phyloP scores from a whole-genome alignment of 164 flowering plant genomes.

The Hamamelis virginiana region DNA sequence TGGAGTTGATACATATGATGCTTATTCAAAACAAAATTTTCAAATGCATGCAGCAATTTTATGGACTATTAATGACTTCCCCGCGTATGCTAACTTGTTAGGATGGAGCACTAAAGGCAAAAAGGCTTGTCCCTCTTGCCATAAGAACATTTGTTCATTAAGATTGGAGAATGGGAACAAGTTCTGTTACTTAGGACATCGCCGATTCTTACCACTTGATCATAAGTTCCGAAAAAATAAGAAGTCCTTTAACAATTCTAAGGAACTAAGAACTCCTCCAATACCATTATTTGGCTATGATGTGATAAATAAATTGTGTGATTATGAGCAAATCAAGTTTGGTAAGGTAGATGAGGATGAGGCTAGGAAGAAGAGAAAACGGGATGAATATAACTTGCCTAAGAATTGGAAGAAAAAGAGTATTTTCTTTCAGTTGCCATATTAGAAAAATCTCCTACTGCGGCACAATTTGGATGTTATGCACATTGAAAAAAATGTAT shows the following conservation, averaged over 20 bases:
- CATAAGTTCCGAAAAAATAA: conserved; percentile 1
- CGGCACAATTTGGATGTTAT: conserved; percentile 26
- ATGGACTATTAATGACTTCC: conserved; percentile 28
- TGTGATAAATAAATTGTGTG: neutral
- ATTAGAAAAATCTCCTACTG: conserved; percentile 4
- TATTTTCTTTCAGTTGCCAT: conserved; percentile 17
- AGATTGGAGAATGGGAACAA: neutral
- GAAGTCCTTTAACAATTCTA: neutral
- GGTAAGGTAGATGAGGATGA: neutral
- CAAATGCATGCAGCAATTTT: conserved; percentile 8
- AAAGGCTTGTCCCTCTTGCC: conserved; percentile 15
- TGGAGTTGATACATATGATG: conserved; percentile 20
- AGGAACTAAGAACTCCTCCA: neutral
- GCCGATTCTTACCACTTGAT: conserved; percentile 6
- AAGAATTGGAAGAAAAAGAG: conserved; percentile 10
- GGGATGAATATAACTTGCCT: neutral
- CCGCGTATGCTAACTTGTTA: conserved; percentile 10
- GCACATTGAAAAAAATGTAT: conserved; percentile 24
- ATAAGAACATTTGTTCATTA: neutral
- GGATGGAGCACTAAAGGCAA: conserved; percentile 17
- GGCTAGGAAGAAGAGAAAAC: neutral
- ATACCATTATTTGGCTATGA: neutral
- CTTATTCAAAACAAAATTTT: conserved; percentile 1
- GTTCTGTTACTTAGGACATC: conserved; percentile 18
- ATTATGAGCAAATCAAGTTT: neutral